Evolutionary conservation across 225 moss, liverwort and hornwort species (phyloP), one percentile per base, ranked within the genome.

Genomic region (Sphagnum contortum): DNA sequence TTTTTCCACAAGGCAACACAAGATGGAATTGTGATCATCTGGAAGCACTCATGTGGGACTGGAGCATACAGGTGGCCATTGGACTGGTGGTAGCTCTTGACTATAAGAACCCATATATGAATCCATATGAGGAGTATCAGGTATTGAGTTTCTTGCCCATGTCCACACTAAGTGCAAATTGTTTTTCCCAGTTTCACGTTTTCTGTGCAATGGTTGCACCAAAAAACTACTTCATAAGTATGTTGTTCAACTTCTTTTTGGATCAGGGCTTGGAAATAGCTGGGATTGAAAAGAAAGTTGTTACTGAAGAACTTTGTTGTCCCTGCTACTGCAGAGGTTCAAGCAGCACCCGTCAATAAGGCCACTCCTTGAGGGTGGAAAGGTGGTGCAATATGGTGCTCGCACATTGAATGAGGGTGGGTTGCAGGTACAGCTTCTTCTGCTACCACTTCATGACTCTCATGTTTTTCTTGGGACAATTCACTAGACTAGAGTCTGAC

Each of bases 121-220:
- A 75, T 74, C 92, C 89, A 0, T 92, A 89, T 57, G 87, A 89
- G 68, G 92, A 89, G 66, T 92, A 83, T 66, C 92, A 92, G 82
- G 91, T 70, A 66, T 71, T 73, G 49, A 69, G 55, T 29, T 58
- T 47, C 60, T 14, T 51, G 63, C 74, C 48, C 8, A 10, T 61
- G 0, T 61, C 45, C 9, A 44, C 8, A 46, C 8, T 61, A 61
- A 46, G 47, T 11, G 47, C 61, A 48, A 46, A 10, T 61, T 46
- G 9, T 10, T 6, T 4, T 61, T 44, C 61, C 47, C 44, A 61
- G 61, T 13, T 44, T 58, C 29, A 13, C 12, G 58, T 58, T 6
- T 13, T 58, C 3, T 4, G 14, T 53, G 8, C 53, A 53, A 53
- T 10, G 10, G 10, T 29, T 29, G 29, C 29, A 29, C 29, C 29